These are phyloP conservation scores for sweet orange (Citrus sinensis) DNA, from an alignment of 345 rosid genomes.

Conservation along the genomic window DNA sequence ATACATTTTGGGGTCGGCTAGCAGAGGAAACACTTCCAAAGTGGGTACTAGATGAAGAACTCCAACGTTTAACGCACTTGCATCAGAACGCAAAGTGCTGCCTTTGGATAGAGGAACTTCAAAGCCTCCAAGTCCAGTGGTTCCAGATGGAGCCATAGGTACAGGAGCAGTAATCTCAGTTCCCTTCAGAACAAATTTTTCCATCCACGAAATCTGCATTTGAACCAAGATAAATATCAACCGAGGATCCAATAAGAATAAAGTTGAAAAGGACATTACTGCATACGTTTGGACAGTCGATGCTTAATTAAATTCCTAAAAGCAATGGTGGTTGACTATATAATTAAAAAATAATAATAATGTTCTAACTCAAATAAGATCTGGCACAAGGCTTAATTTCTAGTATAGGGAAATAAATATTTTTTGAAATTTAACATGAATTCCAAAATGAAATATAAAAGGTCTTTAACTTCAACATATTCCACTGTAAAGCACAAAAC, in stretches of 20 bases:
- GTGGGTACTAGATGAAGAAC: constrained; percentile 97
- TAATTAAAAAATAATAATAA: background rate
- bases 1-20: constrained; percentile 80
- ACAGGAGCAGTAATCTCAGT: constrained; percentile 98
- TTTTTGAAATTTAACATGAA: background rate
- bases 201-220: constrained; percentile 97
- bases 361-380: background rate
- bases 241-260: constrained; percentile 1
- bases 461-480: background rate
- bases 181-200: constrained; percentile 88
- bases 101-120: constrained; percentile 98
- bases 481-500: background rate
- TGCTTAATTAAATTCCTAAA: background rate
- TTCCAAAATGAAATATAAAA: constrained; percentile 1
- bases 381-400: background rate
- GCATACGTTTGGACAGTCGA: background rate
- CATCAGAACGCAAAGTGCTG: constrained; percentile 85
- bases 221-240: constrained; percentile 7
- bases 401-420: background rate
- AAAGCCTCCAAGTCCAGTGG: constrained; percentile 99
- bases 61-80: constrained; percentile 92
- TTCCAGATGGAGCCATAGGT: constrained; percentile 90
- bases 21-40: constrained; percentile 87
- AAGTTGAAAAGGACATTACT: constrained; percentile 5
- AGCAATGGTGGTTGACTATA: background rate